Conservation (phyloP, 768 basidiomycete genomes). For the Trametes maxima region DNA sequence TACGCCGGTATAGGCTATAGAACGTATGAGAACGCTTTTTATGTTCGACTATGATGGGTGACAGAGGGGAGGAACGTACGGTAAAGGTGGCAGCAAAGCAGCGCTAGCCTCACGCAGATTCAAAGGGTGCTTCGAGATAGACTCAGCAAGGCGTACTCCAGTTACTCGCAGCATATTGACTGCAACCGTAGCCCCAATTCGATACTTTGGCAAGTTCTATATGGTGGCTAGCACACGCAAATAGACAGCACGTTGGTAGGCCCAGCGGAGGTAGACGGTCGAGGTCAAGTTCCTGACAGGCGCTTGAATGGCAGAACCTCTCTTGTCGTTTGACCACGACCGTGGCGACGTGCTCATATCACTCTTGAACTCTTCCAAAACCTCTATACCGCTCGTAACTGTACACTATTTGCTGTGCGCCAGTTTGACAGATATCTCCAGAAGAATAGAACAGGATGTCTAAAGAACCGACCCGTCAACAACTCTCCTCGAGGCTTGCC, state of each 20-base stretch:
- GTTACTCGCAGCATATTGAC: constrained; percentile 40
- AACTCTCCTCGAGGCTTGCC: constrained; percentile 69
- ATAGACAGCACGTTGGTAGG: neutral
- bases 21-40: neutral
- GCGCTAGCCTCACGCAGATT: constrained; percentile 65
- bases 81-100: constrained; percentile 78
- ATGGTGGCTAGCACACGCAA: neutral
- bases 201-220: neutral
- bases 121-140: constrained; percentile 56
- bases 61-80: constrained; percentile 49
- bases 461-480: constrained; percentile 70
- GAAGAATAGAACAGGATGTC: constrained; percentile 25
- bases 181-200: neutral
- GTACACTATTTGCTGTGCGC: neutral
- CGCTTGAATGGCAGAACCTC: neutral
- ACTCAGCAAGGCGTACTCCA: constrained; percentile 53
- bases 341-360: neutral
- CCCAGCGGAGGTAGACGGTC: neutral
- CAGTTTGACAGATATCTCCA: neutral
- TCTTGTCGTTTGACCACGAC: neutral
- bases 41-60: neutral
- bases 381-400: neutral
- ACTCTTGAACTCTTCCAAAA: too few relatives aligned
- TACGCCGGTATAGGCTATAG: constrained; percentile 73
- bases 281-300: neutral